A percentile compares a stretch with the other conserved stretches of the same genome.
Evolutionary conservation across 306 rosid species (phyloP).

Genomic region (Rosa rugosa): DNA sequence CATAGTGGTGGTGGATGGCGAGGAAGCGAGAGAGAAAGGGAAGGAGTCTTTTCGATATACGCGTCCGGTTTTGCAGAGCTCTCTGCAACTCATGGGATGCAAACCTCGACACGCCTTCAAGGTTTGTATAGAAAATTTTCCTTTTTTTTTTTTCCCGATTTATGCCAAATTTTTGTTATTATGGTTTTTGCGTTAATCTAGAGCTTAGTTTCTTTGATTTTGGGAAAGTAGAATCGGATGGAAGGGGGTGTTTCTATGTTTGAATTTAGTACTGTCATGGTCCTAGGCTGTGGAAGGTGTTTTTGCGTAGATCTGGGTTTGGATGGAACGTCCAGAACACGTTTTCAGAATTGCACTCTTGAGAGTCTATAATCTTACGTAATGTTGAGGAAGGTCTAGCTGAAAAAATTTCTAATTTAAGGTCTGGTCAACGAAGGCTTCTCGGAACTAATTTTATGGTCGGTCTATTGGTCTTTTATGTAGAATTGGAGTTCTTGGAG

Average conservation of each 20-base stretch:
- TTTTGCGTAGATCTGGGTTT: conserved; percentile 34
- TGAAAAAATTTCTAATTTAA: neutral
- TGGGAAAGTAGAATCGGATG: neutral
- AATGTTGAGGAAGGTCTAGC: conserved; percentile 11
- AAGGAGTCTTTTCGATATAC: conserved; percentile 74
- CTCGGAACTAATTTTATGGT: neutral
- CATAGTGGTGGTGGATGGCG: conserved; percentile 71
- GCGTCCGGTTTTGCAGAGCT: conserved; percentile 76
- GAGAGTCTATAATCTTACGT: neutral
- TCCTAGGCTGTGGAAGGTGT: neutral
- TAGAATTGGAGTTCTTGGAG: neutral
- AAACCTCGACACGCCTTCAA: conserved; percentile 92
- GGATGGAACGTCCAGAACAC: conserved; percentile 1
- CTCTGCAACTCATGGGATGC: conserved; percentile 92
- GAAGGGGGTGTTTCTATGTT: neutral
- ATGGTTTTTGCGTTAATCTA: neutral
- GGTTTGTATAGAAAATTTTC: conserved; percentile 34
- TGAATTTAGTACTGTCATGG: neutral
- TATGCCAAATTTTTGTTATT: neutral
- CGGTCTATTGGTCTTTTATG: conserved; percentile 5
- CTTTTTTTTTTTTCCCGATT: neutral
- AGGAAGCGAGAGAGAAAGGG: conserved; percentile 40
- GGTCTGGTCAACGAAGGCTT: conserved; percentile 14
- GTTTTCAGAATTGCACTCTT: neutral
- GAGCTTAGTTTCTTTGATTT: neutral